phyloP scores from a whole-genome alignment of 306 rosid genomes.

The Gastrolobium villosum region DNA sequence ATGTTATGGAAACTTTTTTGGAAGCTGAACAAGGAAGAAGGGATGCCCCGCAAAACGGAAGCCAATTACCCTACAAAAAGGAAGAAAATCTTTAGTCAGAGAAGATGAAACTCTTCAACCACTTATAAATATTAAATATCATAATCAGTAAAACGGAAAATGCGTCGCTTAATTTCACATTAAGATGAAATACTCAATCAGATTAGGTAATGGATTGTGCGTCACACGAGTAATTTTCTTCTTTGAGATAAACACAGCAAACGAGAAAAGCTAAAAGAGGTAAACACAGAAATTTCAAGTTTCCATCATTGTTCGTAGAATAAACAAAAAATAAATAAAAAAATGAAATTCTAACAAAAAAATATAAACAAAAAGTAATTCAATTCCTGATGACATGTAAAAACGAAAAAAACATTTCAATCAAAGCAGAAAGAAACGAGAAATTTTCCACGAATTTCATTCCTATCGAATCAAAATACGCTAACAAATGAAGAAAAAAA shows the following conservation, averaged over 20 bases:
- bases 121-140: not conserved
- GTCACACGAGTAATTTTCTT: not conserved
- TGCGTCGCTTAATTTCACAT: slow-evolving; percentile 5
- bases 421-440: slow-evolving; percentile 1
- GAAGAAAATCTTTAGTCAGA: slow-evolving; percentile 30
- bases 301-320: not conserved
- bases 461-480: slow-evolving; percentile 20
- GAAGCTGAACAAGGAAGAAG: slow-evolving; percentile 12
- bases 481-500: not conserved
- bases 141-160: slow-evolving; percentile 14
- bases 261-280: not conserved
- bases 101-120: slow-evolving; percentile 29
- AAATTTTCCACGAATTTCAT: slow-evolving; percentile 18
- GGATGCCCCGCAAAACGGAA: slow-evolving; percentile 31
- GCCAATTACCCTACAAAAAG: slow-evolving; percentile 56
- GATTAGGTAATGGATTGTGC: not conserved
- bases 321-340: not conserved
- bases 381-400: not conserved
- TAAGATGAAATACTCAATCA: slow-evolving; percentile 22
- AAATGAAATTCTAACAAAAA: not conserved
- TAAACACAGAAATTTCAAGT: slow-evolving; percentile 3
- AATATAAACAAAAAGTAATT: not conserved
- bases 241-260: not conserved
- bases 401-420: slow-evolving; percentile 13
- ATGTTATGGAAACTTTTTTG: not conserved